These are phyloP conservation scores for Chaetomium cochliodes DNA, from an alignment of 495 filamentous ascomycete genomes.

Conservation along the genomic window DNA sequence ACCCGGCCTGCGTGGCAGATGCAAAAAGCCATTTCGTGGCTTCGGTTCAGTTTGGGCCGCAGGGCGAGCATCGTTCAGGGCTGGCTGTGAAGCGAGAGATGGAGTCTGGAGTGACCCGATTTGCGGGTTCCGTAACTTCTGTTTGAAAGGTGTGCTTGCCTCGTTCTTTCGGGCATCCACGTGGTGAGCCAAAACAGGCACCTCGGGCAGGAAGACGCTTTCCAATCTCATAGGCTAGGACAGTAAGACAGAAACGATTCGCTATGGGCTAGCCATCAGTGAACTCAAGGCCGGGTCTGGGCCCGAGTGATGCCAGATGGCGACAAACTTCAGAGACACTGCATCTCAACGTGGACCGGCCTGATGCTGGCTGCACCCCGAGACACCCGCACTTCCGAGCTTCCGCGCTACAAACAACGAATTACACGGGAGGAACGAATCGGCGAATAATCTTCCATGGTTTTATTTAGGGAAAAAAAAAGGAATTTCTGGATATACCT, in stretches of 20 bases:
- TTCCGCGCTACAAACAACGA: background rate
- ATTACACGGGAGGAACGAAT: background rate
- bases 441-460: background rate
- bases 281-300: background rate
- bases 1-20: constrained; percentile 3
- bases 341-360: constrained; percentile 20
- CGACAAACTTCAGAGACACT: background rate
- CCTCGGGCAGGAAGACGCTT: background rate
- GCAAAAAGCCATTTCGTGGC: background rate
- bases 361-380: background rate
- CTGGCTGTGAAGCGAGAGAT: background rate
- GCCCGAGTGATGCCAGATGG: constrained; percentile 6
- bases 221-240: background rate
- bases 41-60: background rate
- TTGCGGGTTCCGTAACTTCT: constrained; percentile 8
- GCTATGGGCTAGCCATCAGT: background rate
- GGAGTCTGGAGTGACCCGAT: background rate
- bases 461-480: background rate
- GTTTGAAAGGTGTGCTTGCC: background rate
- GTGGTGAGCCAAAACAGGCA: constrained; percentile 24
- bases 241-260: background rate
- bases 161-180: constrained; percentile 11
- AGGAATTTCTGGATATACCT: background rate
- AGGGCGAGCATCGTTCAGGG: background rate
- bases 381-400: background rate